Evolutionary conservation across 2,329 filamentous ascomycete genomes (phyloP), one percentile per base, ranked within the genome.

Genomic region (Fusarium penzigii): DNA sequence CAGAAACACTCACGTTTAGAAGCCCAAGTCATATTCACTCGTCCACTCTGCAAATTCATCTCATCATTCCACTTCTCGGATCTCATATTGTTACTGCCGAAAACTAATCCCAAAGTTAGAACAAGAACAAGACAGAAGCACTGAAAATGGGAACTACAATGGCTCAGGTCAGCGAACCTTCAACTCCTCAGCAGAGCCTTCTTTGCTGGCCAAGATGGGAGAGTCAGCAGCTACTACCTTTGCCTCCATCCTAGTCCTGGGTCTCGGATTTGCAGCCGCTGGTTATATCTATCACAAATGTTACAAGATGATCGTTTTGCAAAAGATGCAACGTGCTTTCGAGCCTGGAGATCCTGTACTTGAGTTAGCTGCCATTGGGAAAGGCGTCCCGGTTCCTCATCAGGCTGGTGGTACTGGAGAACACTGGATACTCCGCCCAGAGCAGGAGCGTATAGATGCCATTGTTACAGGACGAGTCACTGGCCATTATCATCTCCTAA

Each of bases 291-390:
- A 94, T 68, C 89, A 94, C 70, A 85, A 82, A 64, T 84, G 82
- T 68, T 97, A 99, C 82, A 99, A 99, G 75, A 81, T 87, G 72
- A 75, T 96, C 50, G 91, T 97, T 29, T 77, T 97, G n/a, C 76
- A 86, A 59, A 99, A 99, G 74, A 97, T 99, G 79, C 84, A 89
- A 60, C 88, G 89, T 63, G 94, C 94, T 20, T 99, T 99, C 71
- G 81, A 88, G 52, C 92, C 92, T 1, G 94, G 94, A 11, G 94
- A 99, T 68, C 92, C 92, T 1, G 91, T 93, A 25, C 83, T 93
- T 16, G 92, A 89, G 51, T 76, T 96, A 42, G 91, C 91, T 2
- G 87, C 88, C 25, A 76, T 81, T 55, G 82, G 75, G 60, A 87
- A 81, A 65, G 78, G 81, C 58, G 74, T 79, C 48, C 32, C 32